These are phyloP conservation scores for Turritis glabra DNA, from an alignment of 345 rosid genomes.

Conservation along the genomic window DNA sequence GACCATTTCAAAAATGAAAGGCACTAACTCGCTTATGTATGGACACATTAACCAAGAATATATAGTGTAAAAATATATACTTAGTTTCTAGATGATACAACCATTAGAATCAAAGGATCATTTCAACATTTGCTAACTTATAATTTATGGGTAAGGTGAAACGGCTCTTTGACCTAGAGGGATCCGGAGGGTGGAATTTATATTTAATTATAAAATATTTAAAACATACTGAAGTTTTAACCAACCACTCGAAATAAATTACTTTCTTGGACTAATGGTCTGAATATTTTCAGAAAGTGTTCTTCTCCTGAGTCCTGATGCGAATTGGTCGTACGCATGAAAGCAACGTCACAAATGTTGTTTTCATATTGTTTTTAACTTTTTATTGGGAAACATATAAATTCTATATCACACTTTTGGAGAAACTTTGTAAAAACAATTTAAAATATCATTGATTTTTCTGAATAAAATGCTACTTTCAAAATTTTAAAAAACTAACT, in stretches of 20 bases:
- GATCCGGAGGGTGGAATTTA: background rate
- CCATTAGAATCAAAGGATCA: background rate
- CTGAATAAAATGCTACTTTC: no score
- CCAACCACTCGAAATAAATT: conserved; percentile 14
- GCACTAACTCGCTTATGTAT: background rate
- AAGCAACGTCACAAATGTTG: conserved; percentile 10
- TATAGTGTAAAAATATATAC: background rate
- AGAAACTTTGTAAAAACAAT: no score
- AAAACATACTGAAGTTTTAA: background rate
- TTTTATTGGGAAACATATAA: background rate
- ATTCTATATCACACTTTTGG: no score
- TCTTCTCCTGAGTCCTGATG: conserved; percentile 1
- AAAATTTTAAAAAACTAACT: no score
- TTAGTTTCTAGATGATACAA: conserved; percentile 29
- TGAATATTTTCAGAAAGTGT: background rate
- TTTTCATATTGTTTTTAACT: background rate
- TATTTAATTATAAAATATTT: background rate
- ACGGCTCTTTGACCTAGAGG: conserved; percentile 16
- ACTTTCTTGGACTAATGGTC: conserved; percentile 22
- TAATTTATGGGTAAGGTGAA: conserved; percentile 29
- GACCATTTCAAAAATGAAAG: background rate
- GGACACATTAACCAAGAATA: background rate
- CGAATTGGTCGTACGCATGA: conserved; percentile 27
- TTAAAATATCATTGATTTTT: no score
- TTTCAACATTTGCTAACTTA: conserved; percentile 18